Percentiles rank a stretch among this genome's conserved stretches.
Evolutionary conservation across 2,329 filamentous ascomycete genomes (phyloP).

Genomic region (Penicillium sp.): DNA sequence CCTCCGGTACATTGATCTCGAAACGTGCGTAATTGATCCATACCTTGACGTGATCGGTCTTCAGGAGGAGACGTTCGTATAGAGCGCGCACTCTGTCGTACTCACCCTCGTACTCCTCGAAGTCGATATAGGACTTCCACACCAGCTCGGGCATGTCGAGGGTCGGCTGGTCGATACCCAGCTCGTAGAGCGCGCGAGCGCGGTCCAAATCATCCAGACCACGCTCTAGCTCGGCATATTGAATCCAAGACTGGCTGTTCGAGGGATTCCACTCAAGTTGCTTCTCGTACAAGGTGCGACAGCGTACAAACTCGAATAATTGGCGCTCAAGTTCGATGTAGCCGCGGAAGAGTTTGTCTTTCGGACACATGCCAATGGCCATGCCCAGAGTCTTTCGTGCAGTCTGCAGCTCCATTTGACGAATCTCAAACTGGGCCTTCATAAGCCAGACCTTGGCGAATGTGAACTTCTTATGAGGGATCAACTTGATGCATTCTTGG

Average conservation of each 20-base stretch:
- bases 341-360: conserved; percentile 89
- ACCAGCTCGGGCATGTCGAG: conserved; percentile 97
- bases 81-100: conserved; percentile 77
- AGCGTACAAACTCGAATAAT: conserved; percentile 89
- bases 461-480: conserved; percentile 95
- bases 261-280: conserved; percentile 87
- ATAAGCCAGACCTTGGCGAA: conserved; percentile 96
- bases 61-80: conserved; percentile 86
- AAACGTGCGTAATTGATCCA: conserved; percentile 99
- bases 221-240: conserved; percentile 89
- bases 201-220: conserved; percentile 87
- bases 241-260: conserved; percentile 93
- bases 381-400: conserved; percentile 87
- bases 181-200: conserved; percentile 84
- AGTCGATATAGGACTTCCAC: conserved; percentile 98
- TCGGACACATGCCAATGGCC: conserved; percentile 90
- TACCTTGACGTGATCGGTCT: conserved; percentile 98
- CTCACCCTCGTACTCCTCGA: conserved; percentile 92
- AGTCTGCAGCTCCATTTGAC: conserved; percentile 74
- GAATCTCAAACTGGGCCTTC: conserved; percentile 89
- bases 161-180: conserved; percentile 76
- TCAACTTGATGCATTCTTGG: conserved; percentile 77
- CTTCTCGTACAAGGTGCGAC: conserved; percentile 88
- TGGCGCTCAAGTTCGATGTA: conserved; percentile 93
- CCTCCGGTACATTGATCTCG: conserved; percentile 88